Base-by-base conservation (phyloP, 1,284 basidiomycete species). In the Ceratobasidium sp. region DNA sequence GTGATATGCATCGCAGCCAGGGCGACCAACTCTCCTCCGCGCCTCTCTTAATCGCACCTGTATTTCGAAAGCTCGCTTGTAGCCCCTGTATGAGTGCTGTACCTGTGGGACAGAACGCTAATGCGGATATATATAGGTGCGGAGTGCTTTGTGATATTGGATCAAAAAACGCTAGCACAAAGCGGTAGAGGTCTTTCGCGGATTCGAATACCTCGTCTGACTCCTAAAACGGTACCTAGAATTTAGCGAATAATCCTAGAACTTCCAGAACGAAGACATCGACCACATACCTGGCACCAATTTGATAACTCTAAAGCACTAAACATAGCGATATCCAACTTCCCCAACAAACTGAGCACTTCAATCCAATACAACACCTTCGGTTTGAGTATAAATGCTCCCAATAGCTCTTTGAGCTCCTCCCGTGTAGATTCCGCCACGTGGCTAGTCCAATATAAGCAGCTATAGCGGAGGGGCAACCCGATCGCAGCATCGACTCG, bases 41-140 rank as follows among this genome's bases (percentile, higher is more conserved):
- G 19, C 48, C 48, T 1, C 17, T 6, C 2, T 1, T 31, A 7
- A 65, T 22, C 5, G 11, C n/a, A 29, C 31, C 14, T 19, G 63
- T 65, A 33, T 29, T 24, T n/a, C 29, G 19, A 48, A 65, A 65
- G 15, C 27, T 1, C 36, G 48, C 36, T 1, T 62, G 11, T 3
- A 11, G 63, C 14, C 48, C 15, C 27, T n/a, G 6, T 6, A 24
- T 11, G 9, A 65, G n/a, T 7, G 4, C 22, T 6, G 65, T 54
- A 22, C 8, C 27, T 15, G 6, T 29, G 11, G 60, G 74, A 3
- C 59, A 22, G 24, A 71, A 73, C 6, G 36, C 50, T 0, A 75
- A 62, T 7, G 74, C 75, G 9, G 75, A 75, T 24, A 48, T 24
- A 50, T 75, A 75, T 11, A 75, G 27, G 51, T 75, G 75, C 14